Evolutionary conservation across 129 eudicot species (phyloP), one percentile per base, ranked within the genome.

Genomic region (Flaveria robusta): DNA sequence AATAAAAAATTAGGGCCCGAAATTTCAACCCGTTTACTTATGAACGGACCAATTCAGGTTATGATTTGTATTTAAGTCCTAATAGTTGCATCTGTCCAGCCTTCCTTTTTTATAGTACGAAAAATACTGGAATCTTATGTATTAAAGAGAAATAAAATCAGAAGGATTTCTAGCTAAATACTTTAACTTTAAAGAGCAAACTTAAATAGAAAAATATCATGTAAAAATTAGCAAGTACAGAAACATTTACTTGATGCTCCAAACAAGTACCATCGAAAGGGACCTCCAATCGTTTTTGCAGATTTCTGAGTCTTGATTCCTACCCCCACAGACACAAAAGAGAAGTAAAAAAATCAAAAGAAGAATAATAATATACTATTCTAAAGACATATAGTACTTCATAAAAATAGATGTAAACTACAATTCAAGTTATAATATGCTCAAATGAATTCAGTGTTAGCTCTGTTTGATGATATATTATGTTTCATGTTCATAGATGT

Each of bases 211-310:
- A 34, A 15, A 58, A 43, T 15, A 11, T 10, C 47, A 77, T 47
- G 68, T 51, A 45, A 60, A 18, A 56, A 65, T 8, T 31, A 46
- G 26, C 0, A 65, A 66, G 27, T 37, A 15, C 9, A 16, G 6
- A 7, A 77, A 55, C 62, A 81, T 84, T 43, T 83, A 95, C 99
- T 82, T 95, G 96, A 85, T 95, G 99, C 83, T 87, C 97, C 80
- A 82, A 71, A 70, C 58, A 77, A 56, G 92, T 81, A 66, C 99
- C 95, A 85, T 95, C 92, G 45, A 91, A 91, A 60, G 96, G 96
- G 76, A 95, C 83, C 58, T 82, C 85, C 67, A 95, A 83, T 83
- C 97, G 85, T 56, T 77, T 80, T 85, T 86, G 91, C 58, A 95
- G 81, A 76, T 82, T 71, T 82, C 84, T 77, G 50, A 95, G 95